Percentiles rank a stretch among this genome's conserved stretches.
These are phyloP conservation scores for Alternaria sp. DNA, from an alignment of 2,329 filamentous ascomycete genomes.

Conservation along the genomic window DNA sequence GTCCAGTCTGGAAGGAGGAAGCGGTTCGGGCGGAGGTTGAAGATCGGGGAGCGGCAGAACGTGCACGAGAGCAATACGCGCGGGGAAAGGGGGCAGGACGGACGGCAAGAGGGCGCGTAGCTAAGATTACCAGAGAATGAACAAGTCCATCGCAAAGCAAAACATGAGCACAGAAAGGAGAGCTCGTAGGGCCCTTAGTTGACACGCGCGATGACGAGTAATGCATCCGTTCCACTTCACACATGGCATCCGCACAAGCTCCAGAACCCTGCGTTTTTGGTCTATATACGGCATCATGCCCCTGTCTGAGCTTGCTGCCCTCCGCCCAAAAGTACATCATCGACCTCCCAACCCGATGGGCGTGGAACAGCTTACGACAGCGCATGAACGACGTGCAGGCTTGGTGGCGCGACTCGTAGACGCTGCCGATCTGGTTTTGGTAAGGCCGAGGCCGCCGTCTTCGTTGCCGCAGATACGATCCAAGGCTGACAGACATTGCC, in stretches of 20 bases:
- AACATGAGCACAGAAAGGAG: slow-evolving; percentile 22
- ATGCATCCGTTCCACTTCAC: slow-evolving; percentile 21
- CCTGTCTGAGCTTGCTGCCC: slow-evolving; percentile 15
- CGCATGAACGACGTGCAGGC: not conserved
- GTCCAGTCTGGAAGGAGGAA: slow-evolving; percentile 22
- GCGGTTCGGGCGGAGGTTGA: slow-evolving; percentile 24
- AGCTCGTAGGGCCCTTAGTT: slow-evolving; percentile 20
- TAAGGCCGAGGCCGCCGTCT: not conserved
- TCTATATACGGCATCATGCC: slow-evolving; percentile 17
- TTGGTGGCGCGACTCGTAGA: not conserved
- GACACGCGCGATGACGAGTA: slow-evolving; percentile 28
- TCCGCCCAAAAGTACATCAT: slow-evolving; percentile 3
- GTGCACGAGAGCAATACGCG: slow-evolving; percentile 25
- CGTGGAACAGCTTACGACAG: not conserved
- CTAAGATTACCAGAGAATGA: slow-evolving; percentile 12
- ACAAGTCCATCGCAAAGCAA: slow-evolving; percentile 21
- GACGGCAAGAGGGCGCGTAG: slow-evolving; percentile 17
- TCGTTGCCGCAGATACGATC: not conserved
- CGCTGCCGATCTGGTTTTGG: not conserved
- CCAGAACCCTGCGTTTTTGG: slow-evolving; percentile 22
- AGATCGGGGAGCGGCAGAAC: slow-evolving; percentile 26
- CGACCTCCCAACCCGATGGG: not conserved
- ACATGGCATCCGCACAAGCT: slow-evolving; percentile 28
- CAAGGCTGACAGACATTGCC: not conserved
- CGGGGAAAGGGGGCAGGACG: slow-evolving; percentile 14